Evolutionary conservation across 768 basidiomycete species (phyloP).

Genomic region (Pleurotus cornucopiae): DNA sequence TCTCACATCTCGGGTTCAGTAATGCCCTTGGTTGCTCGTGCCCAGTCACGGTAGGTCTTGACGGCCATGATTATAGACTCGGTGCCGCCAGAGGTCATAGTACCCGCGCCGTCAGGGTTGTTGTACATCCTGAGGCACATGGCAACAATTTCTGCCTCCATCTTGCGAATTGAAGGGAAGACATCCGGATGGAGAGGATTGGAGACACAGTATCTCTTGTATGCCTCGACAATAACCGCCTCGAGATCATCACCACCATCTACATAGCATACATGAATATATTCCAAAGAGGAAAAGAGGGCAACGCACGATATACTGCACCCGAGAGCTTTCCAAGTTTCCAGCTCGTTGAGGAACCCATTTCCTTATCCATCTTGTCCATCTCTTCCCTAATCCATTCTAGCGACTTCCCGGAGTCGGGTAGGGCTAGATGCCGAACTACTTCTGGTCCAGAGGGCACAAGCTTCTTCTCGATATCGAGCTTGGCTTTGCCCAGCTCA

Average conservation of each 20-base stretch:
- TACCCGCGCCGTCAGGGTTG: conserved; percentile 81
- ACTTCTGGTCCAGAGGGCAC: conserved; percentile 62
- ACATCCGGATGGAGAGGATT: conserved; percentile 93
- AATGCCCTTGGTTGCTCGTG: conserved; percentile 77
- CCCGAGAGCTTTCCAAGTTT: conserved; percentile 74
- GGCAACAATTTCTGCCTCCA: conserved; percentile 93
- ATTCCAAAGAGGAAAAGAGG: background rate
- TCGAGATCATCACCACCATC: conserved; percentile 83
- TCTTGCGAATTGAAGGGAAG: conserved; percentile 90
- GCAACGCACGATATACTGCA: conserved; percentile 74
- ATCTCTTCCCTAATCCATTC: conserved; percentile 80
- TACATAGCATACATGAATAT: conserved; percentile 21
- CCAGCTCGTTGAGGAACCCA: conserved; percentile 49
- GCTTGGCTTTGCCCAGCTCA: conserved; percentile 61
- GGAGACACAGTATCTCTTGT: conserved; percentile 76
- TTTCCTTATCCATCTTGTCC: conserved; percentile 70
- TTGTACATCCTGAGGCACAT: conserved; percentile 87
- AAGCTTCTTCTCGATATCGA: conserved; percentile 64
- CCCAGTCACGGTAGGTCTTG: conserved; percentile 95
- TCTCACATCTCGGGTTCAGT: conserved; percentile 88
- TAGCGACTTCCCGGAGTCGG: conserved; percentile 54
- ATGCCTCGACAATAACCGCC: conserved; percentile 75
- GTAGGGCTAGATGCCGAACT: conserved; percentile 62
- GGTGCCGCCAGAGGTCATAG: conserved; percentile 93
- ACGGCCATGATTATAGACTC: conserved; percentile 95